Base-by-base conservation (phyloP, 768 basidiomycete species). In the Russula dissimulans region DNA sequence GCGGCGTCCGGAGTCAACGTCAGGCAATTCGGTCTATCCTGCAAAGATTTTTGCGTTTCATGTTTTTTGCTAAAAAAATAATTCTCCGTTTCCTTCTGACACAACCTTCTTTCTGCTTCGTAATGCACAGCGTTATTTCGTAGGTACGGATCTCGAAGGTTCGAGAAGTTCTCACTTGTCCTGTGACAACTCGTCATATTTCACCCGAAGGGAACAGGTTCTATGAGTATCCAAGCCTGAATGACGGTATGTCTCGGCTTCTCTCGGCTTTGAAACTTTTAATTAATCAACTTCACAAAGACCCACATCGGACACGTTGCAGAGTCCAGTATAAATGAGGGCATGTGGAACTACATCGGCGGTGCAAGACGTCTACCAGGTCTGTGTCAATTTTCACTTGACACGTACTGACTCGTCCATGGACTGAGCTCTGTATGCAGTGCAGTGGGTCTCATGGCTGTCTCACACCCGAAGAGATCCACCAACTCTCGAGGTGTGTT, bases 381-480 rank as follows among this genome's bases (percentile, higher is more conserved):
- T 66, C 41, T 46, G 56, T 44, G 39, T 32, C n/a, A 46, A 36
- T 10, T 54, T 38, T 44, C 14, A 10, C 36, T 41, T 39, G 43
- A 46, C 18, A 22, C 32, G 38, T n/a, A 11, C 50, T 50, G 44
- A 41, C 56, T 49, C 49, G 56, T 22, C 43, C 51, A 9, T 55
- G 44, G 38, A 50, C 52, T 47, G 4, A 56, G 26, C 36, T 38
- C 46, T 44, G 26, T 36, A 38, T 50, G 38, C 54, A 66, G 59
- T 64, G 7, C 65, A 66, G 6, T 66, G 65, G 65, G 38, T 53
- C 29, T 60, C 65, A 34, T 66, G 65, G 65, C 55, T 66, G 1
- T 49, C 63, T 1, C 65, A 66, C 42, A 66, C 63, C 1, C 55
- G 63, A 29, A 36, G 51, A 29, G 29, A 56, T 50, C 41, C 63